A percentile compares a stretch with the other conserved stretches of the same genome.
phyloP scores from a whole-genome alignment of 2,329 filamentous ascomycete genomes.

The Exophiala aquamarina region DNA sequence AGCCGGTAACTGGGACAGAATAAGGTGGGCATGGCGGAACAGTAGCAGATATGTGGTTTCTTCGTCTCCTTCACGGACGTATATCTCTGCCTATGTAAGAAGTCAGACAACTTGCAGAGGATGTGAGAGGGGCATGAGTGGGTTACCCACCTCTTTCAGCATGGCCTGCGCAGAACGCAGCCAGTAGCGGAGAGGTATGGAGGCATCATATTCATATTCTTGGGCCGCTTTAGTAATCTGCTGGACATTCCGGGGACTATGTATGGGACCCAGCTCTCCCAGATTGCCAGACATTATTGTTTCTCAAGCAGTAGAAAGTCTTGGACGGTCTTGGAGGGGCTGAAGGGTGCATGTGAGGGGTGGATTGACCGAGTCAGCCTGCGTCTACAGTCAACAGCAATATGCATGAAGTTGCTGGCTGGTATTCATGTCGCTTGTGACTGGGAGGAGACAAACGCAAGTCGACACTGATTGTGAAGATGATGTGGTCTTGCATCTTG shows the following conservation, averaged over 20 bases:
- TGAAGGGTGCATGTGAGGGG: slow-evolving; percentile 1
- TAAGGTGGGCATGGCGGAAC: slow-evolving; percentile 84
- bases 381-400: slow-evolving; percentile 1
- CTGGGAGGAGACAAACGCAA: slow-evolving; percentile 5
- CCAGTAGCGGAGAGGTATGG: slow-evolving; percentile 78
- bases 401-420: background rate
- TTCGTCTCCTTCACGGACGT: slow-evolving; percentile 80
- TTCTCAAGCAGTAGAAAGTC: slow-evolving; percentile 1
- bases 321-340: slow-evolving; percentile 10
- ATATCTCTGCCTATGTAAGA: slow-evolving; percentile 69
- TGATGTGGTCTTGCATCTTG: slow-evolving; percentile 15
- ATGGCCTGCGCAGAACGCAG: slow-evolving; percentile 76
- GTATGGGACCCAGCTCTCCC: slow-evolving; percentile 23
- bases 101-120: slow-evolving; percentile 18
- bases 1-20: slow-evolving; percentile 69
- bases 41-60: slow-evolving; percentile 87
- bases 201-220: slow-evolving; percentile 76
- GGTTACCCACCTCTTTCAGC: slow-evolving; percentile 68
- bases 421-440: background rate
- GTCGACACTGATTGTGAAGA: slow-evolving; percentile 6
- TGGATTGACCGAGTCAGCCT: slow-evolving; percentile 1
- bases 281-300: slow-evolving; percentile 11
- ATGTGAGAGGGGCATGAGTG: slow-evolving; percentile 1
- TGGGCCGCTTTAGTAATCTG: slow-evolving; percentile 75
- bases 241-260: slow-evolving; percentile 66